phyloP scores from a whole-genome alignment of 805 yeast genomes.

The Pichia ethanolica region DNA sequence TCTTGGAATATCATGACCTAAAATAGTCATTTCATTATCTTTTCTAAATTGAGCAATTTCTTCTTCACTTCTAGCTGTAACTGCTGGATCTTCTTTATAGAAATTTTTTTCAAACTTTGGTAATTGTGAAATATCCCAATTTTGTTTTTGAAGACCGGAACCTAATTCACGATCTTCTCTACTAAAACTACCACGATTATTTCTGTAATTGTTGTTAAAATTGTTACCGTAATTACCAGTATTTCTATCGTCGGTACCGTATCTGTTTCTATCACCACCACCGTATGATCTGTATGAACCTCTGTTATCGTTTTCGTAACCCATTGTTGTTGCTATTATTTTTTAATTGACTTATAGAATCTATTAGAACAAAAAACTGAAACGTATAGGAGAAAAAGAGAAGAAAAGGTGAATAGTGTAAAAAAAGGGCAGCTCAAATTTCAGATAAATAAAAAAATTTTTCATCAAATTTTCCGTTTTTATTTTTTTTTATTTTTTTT shows the following conservation, averaged over 20 bases:
- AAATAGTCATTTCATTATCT: slow-evolving; percentile 76
- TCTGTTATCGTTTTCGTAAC: slow-evolving; percentile 35
- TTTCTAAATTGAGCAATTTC: slow-evolving; percentile 75
- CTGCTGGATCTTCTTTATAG: slow-evolving; percentile 78
- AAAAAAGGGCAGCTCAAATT: neutral
- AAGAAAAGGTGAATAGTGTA: too few species aligned
- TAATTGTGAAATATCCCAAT: slow-evolving; percentile 70
- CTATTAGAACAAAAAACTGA: neutral
- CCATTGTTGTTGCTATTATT: slow-evolving; percentile 25
- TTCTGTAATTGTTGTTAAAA: slow-evolving; percentile 19
- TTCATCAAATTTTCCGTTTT: neutral
- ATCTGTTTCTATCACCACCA: slow-evolving; percentile 32
- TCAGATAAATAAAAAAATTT: slow-evolving; percentile 1
- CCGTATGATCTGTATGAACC: slow-evolving; percentile 28
- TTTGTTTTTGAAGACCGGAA: slow-evolving; percentile 56
- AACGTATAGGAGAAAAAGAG: neutral
- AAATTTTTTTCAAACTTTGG: slow-evolving; percentile 94
- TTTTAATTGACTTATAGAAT: neutral
- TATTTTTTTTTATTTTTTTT: too few species aligned
- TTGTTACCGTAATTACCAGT: slow-evolving; percentile 22
- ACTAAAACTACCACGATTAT: slow-evolving; percentile 30
- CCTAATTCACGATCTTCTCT: slow-evolving; percentile 43
- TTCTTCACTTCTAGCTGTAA: slow-evolving; percentile 62
- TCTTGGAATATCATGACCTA: slow-evolving; percentile 83
- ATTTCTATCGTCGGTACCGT: slow-evolving; percentile 30